phyloP scores from a whole-genome alignment of 768 basidiomycete species.

The Punctularia strigosozonata region DNA sequence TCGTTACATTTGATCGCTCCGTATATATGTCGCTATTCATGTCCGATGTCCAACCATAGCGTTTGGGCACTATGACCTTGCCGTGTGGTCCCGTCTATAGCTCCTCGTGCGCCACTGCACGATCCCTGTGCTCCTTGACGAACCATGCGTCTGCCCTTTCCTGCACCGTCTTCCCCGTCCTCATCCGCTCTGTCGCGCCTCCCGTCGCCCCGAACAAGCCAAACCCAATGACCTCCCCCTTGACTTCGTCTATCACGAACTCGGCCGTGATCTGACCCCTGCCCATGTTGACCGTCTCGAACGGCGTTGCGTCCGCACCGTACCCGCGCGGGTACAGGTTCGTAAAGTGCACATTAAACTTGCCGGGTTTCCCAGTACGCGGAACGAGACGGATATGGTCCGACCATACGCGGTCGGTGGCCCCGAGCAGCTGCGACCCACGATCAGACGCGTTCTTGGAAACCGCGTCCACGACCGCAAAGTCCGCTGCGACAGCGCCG shows the following conservation, averaged over 20 bases:
- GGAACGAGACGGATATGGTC: slow-evolving; percentile 25
- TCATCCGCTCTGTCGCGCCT: background rate
- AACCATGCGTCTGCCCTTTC: background rate
- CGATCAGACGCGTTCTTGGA: too few species aligned
- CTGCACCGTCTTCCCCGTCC: background rate
- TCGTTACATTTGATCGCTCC: too few species aligned
- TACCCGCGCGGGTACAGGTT: slow-evolving; percentile 25
- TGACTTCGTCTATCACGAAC: background rate
- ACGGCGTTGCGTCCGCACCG: slow-evolving; percentile 23
- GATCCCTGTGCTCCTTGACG: too few species aligned
- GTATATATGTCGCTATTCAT: too few species aligned
- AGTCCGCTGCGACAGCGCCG: slow-evolving; percentile 15
- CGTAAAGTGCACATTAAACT: too few species aligned
- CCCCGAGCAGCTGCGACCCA: slow-evolving; percentile 15
- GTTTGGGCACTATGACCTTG: too few species aligned
- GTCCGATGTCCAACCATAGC: too few species aligned
- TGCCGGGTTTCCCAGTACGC: too few species aligned
- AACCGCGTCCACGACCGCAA: slow-evolving; percentile 16
- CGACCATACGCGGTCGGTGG: slow-evolving; percentile 22
- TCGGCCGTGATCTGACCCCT: background rate
- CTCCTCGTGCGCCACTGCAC: too few species aligned
- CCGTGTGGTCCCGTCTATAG: too few species aligned
- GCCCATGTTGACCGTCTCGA: background rate
- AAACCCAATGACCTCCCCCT: background rate
- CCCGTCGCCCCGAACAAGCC: background rate